These are phyloP conservation scores for Malassezia slooffiae DNA, from an alignment of 1,284 basidiomycete genomes.

Conservation along the genomic window DNA sequence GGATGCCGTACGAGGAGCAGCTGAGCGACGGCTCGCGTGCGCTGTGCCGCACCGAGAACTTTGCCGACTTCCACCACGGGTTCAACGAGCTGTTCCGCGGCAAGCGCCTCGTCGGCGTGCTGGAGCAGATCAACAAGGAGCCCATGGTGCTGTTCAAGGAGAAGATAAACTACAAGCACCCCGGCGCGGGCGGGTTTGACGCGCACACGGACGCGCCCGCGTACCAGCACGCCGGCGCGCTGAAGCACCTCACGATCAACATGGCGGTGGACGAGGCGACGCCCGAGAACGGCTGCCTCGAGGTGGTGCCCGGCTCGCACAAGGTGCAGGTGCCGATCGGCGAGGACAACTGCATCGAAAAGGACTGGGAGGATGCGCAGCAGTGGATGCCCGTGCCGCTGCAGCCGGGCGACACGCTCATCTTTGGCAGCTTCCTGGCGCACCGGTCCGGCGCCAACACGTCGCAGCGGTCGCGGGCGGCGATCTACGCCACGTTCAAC, in stretches of 20 bases:
- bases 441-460: constrained; percentile 40
- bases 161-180: constrained; percentile 46
- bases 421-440: constrained; percentile 45
- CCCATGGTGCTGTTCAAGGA: constrained; percentile 41
- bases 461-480: constrained; percentile 27
- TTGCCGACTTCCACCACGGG: constrained; percentile 27
- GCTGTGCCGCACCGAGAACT: constrained; percentile 40
- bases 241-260: constrained; percentile 28
- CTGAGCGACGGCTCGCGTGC: constrained; percentile 29
- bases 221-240: constrained; percentile 13
- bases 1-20: constrained; percentile 43
- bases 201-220: constrained; percentile 40
- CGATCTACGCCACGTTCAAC: constrained; percentile 45
- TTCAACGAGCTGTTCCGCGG: constrained; percentile 34
- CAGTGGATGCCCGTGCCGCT: constrained; percentile 40
- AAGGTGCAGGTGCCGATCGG: constrained; percentile 26
- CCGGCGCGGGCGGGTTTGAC: constrained; percentile 41
- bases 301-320: constrained; percentile 41
- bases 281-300: constrained; percentile 39
- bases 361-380: constrained; percentile 32
- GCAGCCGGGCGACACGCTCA: constrained; percentile 32
- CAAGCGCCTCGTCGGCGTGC: constrained; percentile 21
- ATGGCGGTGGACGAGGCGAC: constrained; percentile 43
- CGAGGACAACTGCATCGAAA: constrained; percentile 36
- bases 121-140: constrained; percentile 31